phyloP scores from a whole-genome alignment of 2,329 filamentous ascomycete genomes.

The Paradendryphiella salina region DNA sequence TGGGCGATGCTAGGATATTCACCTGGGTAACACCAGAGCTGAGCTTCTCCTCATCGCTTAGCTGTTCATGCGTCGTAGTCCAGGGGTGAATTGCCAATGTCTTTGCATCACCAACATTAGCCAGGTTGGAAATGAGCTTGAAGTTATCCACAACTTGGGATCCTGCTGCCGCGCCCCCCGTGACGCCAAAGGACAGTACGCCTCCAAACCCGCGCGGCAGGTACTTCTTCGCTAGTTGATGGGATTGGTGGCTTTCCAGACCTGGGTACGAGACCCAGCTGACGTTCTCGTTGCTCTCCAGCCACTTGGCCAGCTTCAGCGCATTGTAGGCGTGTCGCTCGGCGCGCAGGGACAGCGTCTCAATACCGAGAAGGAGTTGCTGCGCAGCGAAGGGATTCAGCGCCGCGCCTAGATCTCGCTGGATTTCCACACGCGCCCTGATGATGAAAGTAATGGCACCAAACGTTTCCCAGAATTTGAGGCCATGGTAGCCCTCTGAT shows the following conservation, averaged over 20 bases:
- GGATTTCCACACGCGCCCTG: slow-evolving; percentile 82
- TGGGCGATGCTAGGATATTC: slow-evolving; percentile 15
- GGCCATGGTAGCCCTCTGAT: slow-evolving; percentile 84
- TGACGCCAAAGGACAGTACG: slow-evolving; percentile 90
- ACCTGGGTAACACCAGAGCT: slow-evolving; percentile 81
- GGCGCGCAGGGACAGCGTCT: slow-evolving; percentile 84
- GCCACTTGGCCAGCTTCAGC: slow-evolving; percentile 75
- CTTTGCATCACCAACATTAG: slow-evolving; percentile 95
- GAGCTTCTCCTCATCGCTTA: slow-evolving; percentile 77
- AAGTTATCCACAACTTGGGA: slow-evolving; percentile 90
- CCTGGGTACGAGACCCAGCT: slow-evolving; percentile 95
- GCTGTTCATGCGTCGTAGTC: slow-evolving; percentile 93
- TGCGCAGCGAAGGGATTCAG: slow-evolving; percentile 92
- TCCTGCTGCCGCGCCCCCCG: slow-evolving; percentile 81
- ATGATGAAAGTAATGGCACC: slow-evolving; percentile 81
- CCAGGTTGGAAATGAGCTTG: slow-evolving; percentile 92
- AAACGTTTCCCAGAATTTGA: slow-evolving; percentile 94
- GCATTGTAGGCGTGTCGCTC: slow-evolving; percentile 89
- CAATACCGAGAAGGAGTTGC: slow-evolving; percentile 83
- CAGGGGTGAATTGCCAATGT: slow-evolving; percentile 93
- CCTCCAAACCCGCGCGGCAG: slow-evolving; percentile 83
- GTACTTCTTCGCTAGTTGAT: slow-evolving; percentile 83
- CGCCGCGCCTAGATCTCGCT: slow-evolving; percentile 80
- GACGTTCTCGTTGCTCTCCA: slow-evolving; percentile 81
- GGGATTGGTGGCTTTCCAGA: slow-evolving; percentile 76